Conservation (phyloP, 176 grass and related monocot species). For the Oryza glaberrima region DNA sequence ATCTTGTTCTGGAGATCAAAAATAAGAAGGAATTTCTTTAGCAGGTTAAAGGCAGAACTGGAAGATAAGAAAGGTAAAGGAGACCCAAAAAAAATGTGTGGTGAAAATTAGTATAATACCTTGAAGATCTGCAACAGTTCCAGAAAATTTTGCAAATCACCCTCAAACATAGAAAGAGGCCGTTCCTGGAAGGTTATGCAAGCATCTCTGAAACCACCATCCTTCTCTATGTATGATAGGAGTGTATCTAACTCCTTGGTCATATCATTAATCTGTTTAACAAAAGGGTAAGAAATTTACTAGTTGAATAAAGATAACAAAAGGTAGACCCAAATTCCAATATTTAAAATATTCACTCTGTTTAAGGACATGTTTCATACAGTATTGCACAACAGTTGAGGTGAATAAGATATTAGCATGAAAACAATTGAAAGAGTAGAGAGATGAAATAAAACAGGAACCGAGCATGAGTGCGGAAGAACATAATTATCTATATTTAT, state of each 20-base stretch:
- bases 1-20: slow-evolving; percentile 63
- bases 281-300: slow-evolving; percentile 18
- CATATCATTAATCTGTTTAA: slow-evolving; percentile 81
- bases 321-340: slow-evolving; percentile 29
- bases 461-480: slow-evolving; percentile 1
- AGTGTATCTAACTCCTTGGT: slow-evolving; percentile 75
- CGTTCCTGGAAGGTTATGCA: slow-evolving; percentile 74
- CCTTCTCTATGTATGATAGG: slow-evolving; percentile 72
- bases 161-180: slow-evolving; percentile 65
- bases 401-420: slow-evolving; percentile 17
- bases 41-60: slow-evolving; percentile 17
- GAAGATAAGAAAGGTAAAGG: background rate
- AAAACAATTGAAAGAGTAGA: slow-evolving; percentile 12
- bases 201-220: slow-evolving; percentile 82
- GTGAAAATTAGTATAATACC: slow-evolving; percentile 50
- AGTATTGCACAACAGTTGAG: background rate
- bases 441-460: slow-evolving; percentile 20
- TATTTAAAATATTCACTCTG: slow-evolving; percentile 26
- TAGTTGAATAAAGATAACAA: slow-evolving; percentile 7
- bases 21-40: slow-evolving; percentile 39
- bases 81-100: background rate
- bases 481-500: background rate
- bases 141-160: slow-evolving; percentile 63
- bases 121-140: slow-evolving; percentile 68
- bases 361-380: slow-evolving; percentile 32